Conservation (phyloP, 23 red algal species). For the Gracilaria gracilis region DNA sequence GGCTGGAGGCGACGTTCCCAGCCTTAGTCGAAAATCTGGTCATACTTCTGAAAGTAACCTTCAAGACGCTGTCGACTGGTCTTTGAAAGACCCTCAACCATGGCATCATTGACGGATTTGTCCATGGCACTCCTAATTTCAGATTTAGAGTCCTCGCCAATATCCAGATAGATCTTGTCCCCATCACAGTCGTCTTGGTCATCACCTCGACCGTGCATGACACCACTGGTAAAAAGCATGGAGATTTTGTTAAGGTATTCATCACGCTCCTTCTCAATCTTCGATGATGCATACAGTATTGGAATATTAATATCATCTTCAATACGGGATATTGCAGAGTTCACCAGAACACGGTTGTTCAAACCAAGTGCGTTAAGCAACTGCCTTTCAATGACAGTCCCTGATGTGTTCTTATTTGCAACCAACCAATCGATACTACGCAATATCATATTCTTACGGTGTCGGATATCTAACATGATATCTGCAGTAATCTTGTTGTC, state of each 20-base stretch:
- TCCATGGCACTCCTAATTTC: not conserved
- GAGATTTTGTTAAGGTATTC: not conserved
- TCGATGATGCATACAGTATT: not conserved
- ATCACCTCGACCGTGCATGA: not conserved
- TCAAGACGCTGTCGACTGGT: not conserved
- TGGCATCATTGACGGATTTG: not conserved
- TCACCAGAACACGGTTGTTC: not conserved
- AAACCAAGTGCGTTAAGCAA: slow-evolving; percentile 21
- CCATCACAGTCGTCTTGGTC: not conserved
- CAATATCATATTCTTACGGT: slow-evolving; percentile 10
- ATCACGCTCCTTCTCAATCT: not conserved
- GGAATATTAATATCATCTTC: not conserved
- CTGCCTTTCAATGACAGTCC: not conserved
- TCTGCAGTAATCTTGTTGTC: not conserved
- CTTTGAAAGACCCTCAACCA: not conserved
- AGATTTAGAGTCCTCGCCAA: not conserved
- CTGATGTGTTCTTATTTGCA: not conserved
- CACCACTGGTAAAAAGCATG: not conserved
- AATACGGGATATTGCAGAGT: not conserved
- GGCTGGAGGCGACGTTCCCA: slow-evolving; percentile 5
- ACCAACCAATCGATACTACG: slow-evolving; percentile 43
- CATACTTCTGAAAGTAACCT: not conserved
- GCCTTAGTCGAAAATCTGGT: slow-evolving; percentile 9
- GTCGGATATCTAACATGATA: slow-evolving; percentile 11
- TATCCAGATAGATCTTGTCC: not conserved